Evolutionary conservation across 2,329 filamentous ascomycete genomes (phyloP), one percentile per base, ranked within the genome.

Genomic region (Calycina herbarum): DNA sequence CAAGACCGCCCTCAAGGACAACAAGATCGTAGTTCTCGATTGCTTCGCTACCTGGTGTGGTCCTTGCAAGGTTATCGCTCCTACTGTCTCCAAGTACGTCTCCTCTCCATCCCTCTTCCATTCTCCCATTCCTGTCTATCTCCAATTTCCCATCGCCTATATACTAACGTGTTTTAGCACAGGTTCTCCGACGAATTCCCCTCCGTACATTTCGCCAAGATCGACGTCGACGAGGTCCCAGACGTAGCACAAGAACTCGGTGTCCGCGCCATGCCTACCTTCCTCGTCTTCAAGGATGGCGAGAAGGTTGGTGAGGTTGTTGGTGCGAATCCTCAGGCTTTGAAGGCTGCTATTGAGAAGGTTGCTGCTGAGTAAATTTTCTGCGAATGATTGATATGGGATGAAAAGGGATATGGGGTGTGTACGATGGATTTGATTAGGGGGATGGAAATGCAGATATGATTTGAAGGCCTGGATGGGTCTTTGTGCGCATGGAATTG

Each of bases 1-100:
- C 78, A 77, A 85, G 64, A 74, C 78, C 38, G 84, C 84, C 65
- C 73, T 89, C 66, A 76, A 81, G 64, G 74, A 81, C 73, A 82
- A 87, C 75, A 83, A 83, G 62, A 78, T 91, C 70, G 85, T 96
- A 72, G 81, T 97, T 67, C 82, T 98, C 75, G 94, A 98, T 82
- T 93, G 88, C 82, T 93, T 90, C 79, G 94, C 94, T 64, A 87
- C 83, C 69, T 97, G 94, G 94, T 98, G 94, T 83, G 93, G 93
- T 67, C 94, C 94, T 67, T 98, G 94, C 90, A 97, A 94, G 84
- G 85, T 89, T 74, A 95, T 97, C 74, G 87, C 93, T 20, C 94
- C 94, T 66, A 79, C 88, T 68, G 82, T 97, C 65, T 84, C 84
- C 73, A 83, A 89, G 85, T 89, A 79, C 77, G 59, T 54, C 35